A percentile compares a stretch with the other conserved stretches of the same genome.
phyloP scores from a whole-genome alignment of 192 early-diverging fungal genomes.

The Chytriomyces hyalinus region DNA sequence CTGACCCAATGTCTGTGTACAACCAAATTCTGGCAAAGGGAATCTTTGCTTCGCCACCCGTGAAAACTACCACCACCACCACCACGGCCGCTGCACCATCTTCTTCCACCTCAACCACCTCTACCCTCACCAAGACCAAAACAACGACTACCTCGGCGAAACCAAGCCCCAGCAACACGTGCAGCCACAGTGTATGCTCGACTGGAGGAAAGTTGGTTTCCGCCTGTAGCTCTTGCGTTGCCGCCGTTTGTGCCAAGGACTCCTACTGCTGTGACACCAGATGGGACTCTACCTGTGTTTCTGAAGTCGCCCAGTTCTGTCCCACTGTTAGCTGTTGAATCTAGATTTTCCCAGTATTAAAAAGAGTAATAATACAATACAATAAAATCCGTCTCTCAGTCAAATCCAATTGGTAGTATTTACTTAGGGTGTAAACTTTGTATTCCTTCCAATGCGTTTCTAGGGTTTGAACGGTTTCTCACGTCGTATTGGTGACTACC shows the following conservation, averaged over 20 bases:
- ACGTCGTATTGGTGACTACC: too few relatives aligned
- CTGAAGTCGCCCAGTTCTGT: slow-evolving; percentile 19
- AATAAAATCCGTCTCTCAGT: too few relatives aligned
- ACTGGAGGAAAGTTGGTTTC: slow-evolving; percentile 9
- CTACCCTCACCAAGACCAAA: not conserved
- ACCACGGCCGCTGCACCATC: not conserved
- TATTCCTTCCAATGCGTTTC: too few relatives aligned
- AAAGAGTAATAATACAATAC: too few relatives aligned
- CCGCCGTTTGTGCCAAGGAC: slow-evolving; percentile 27
- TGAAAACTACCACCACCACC: not conserved
- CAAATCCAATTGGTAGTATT: too few relatives aligned
- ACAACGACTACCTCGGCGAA: not conserved
- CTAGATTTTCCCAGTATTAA: not conserved
- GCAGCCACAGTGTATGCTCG: slow-evolving; percentile 18
- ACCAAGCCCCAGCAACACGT: not conserved
- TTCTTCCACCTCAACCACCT: not conserved
- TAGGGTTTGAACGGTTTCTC: too few relatives aligned
- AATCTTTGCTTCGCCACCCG: too few relatives aligned
- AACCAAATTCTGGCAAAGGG: too few relatives aligned
- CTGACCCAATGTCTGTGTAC: slow-evolving; percentile 23
- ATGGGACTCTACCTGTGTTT: slow-evolving; percentile 28
- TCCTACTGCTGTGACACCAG: slow-evolving; percentile 20
- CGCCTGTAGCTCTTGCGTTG: slow-evolving; percentile 21
- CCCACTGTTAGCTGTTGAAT: not conserved
- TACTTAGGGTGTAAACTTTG: too few relatives aligned